phyloP scores from a whole-genome alignment of 257 asterid species.

The Nyctanthes arbortristis region DNA sequence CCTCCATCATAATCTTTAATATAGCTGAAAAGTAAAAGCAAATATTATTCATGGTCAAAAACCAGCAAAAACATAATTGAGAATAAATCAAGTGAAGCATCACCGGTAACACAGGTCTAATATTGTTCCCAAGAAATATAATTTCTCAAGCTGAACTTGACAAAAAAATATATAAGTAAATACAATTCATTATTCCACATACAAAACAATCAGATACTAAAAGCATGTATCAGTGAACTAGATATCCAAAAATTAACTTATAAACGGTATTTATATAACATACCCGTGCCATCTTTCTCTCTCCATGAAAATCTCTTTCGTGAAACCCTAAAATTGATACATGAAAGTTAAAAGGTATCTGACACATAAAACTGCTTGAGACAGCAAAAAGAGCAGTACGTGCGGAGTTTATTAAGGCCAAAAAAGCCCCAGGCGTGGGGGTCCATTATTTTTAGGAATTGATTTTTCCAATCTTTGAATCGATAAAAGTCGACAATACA shows the following conservation, averaged over 20 bases:
- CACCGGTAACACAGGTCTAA: not conserved
- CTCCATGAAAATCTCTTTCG: conserved; percentile 93
- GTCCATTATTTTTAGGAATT: no score
- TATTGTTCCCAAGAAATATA: not conserved
- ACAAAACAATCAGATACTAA: not conserved
- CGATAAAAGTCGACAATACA: not conserved
- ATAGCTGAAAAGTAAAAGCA: conserved; percentile 48
- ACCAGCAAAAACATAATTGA: conserved; percentile 2
- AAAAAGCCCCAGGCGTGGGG: conserved; percentile 1
- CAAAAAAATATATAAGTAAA: not conserved
- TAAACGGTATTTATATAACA: conserved; percentile 20
- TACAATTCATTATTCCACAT: conserved; percentile 9
- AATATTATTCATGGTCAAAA: conserved; percentile 9
- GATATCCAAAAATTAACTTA: not conserved
- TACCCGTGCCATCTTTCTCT: conserved; percentile 99
- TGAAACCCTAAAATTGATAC: conserved; percentile 67
- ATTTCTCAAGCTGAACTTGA: conserved; percentile 6
- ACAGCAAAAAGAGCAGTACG: conserved; percentile 5
- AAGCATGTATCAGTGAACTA: not conserved
- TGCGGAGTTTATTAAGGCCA: not conserved
- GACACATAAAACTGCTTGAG: conserved; percentile 19
- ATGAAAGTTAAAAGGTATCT: conserved; percentile 29
- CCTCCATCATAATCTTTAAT: conserved; percentile 99
- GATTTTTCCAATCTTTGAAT: not conserved
- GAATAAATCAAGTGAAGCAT: not conserved